These are phyloP conservation scores for Rhodotorula sp. DNA, from an alignment of 1,284 basidiomycete species.

Conservation along the genomic window DNA sequence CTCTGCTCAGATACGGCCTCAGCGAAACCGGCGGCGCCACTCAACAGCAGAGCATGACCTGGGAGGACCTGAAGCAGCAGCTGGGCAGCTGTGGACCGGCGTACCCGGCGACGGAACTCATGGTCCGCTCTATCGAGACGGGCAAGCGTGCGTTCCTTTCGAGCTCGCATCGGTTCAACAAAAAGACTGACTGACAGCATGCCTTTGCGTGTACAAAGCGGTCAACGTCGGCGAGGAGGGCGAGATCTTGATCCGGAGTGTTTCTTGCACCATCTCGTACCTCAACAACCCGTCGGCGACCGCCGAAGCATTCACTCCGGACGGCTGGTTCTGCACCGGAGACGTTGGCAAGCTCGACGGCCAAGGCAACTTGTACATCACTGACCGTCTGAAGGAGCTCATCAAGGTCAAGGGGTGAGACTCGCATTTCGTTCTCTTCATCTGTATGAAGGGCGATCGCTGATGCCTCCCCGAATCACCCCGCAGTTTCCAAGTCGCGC, in stretches of 20 bases:
- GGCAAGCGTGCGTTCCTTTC: constrained; percentile 30
- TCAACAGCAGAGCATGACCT: constrained; percentile 37
- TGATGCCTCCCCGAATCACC: background rate
- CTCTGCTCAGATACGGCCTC: constrained; percentile 38
- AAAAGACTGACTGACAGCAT: background rate
- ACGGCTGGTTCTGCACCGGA: constrained; percentile 45
- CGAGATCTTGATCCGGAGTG: constrained; percentile 43
- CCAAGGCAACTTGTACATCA: constrained; percentile 42
- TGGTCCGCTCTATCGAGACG: constrained; percentile 38
- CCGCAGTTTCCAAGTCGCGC: constrained; percentile 46
- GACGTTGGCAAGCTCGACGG: constrained; percentile 46
- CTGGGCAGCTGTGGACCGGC: constrained; percentile 44
- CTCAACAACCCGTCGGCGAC: constrained; percentile 47
- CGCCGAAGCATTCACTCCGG: constrained; percentile 38
- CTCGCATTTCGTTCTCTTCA: background rate
- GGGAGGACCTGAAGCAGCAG: constrained; percentile 41
- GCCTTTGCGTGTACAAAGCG: constrained; percentile 7
- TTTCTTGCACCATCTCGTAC: constrained; percentile 47
- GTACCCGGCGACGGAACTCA: constrained; percentile 42
- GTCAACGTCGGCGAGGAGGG: constrained; percentile 40
- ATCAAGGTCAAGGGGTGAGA: constrained; percentile 46
- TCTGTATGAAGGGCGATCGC: background rate
- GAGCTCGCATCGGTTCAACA: background rate
- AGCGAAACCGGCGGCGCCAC: constrained; percentile 42
- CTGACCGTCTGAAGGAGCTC: constrained; percentile 45